phyloP scores from a whole-genome alignment of 1,284 basidiomycete genomes.

The Fomitopsis betulina region DNA sequence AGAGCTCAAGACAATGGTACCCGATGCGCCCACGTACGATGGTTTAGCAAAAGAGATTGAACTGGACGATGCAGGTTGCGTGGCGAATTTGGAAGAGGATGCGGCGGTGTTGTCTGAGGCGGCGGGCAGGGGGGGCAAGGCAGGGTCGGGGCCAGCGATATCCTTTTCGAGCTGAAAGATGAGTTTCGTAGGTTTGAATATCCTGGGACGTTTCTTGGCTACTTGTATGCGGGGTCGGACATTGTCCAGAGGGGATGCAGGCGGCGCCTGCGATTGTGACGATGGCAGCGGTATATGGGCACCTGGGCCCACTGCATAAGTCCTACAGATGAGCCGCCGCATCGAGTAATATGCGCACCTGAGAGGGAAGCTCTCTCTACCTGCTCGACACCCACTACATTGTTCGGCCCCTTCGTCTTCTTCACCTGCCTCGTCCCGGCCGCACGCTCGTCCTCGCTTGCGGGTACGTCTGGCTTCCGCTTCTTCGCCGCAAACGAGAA shows the following conservation, averaged over 20 bases:
- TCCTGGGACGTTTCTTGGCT: background rate
- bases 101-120: background rate
- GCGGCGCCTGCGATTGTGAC: background rate
- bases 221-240: background rate
- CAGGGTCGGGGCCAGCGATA: background rate
- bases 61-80: background rate
- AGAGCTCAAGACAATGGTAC: background rate
- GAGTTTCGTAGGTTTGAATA: background rate
- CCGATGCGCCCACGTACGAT: background rate
- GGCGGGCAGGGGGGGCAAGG: background rate
- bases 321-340: background rate
- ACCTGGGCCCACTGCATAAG: background rate
- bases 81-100: background rate
- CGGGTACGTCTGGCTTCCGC: slow-evolving; percentile 2
- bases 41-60: background rate
- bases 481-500: background rate
- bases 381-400: background rate
- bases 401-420: background rate
- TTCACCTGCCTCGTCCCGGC: background rate
- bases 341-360: background rate
- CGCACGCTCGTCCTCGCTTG: background rate
- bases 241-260: background rate
- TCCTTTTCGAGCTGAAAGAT: background rate
- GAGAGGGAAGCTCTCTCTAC: background rate
- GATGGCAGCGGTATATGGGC: background rate